Percentiles rank a stretch among this genome's conserved stretches.
Conservation (phyloP, 2,329 filamentous ascomycete genomes). For the Escovopsis sp. region DNA sequence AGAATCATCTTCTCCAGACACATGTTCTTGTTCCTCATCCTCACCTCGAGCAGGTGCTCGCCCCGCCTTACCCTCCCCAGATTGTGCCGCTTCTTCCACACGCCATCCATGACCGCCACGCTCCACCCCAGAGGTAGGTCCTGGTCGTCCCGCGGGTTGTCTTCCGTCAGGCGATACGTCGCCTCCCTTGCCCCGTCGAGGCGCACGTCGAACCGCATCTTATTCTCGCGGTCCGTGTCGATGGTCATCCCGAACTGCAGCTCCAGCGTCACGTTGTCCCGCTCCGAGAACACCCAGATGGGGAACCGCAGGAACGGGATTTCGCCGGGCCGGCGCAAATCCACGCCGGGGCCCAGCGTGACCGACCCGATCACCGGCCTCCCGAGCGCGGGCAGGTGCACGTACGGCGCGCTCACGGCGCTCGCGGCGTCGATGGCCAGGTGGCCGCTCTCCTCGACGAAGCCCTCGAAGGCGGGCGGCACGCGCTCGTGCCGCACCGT, state of each 20-base stretch:
- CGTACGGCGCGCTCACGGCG: slow-evolving; percentile 12
- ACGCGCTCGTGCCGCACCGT: slow-evolving; percentile 9
- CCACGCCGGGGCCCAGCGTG: slow-evolving; percentile 2
- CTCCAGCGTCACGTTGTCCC: slow-evolving; percentile 12
- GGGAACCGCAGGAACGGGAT: slow-evolving; percentile 15
- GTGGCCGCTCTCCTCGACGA: slow-evolving; percentile 19
- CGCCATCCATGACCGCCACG: slow-evolving; percentile 31
- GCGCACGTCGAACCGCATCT: slow-evolving; percentile 34
- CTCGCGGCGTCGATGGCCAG: slow-evolving; percentile 20
- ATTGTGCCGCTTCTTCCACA: slow-evolving; percentile 30
- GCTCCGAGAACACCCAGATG: slow-evolving; percentile 17
- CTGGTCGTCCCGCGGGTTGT: slow-evolving; percentile 11
- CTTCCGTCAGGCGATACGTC: slow-evolving; percentile 17
- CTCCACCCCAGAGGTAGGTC: slow-evolving; percentile 34
- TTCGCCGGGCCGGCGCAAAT: slow-evolving; percentile 7
- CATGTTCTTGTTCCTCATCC: slow-evolving; percentile 19
- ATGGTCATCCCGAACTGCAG: slow-evolving; percentile 27
- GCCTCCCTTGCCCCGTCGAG: slow-evolving; percentile 26
- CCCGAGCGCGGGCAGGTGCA: slow-evolving; percentile 18
- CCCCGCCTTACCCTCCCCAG: slow-evolving; percentile 13
- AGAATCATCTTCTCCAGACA: slow-evolving; percentile 24
- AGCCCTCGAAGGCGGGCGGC: slow-evolving; percentile 20
- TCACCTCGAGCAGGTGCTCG: slow-evolving; percentile 15
- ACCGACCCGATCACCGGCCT: slow-evolving; percentile 11
- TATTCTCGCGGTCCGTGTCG: slow-evolving; percentile 34